Evolutionary conservation across 2,329 filamentous ascomycete species (phyloP).

Genomic region (Fusarium marasasianum): DNA sequence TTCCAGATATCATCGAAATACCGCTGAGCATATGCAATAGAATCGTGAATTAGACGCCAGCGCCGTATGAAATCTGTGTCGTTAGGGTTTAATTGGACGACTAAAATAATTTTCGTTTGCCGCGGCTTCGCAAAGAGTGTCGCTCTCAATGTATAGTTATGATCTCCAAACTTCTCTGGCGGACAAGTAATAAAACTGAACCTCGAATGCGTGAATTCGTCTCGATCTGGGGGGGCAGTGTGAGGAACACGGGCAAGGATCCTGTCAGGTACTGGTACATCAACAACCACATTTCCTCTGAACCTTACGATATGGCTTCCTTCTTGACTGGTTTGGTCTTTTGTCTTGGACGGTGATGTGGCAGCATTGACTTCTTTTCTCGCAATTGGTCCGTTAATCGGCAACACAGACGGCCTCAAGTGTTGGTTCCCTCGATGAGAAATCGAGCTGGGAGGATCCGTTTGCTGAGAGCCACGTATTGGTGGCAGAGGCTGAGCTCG

Average conservation of each 20-base stretch:
- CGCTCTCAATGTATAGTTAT: neutral
- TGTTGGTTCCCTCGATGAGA: neutral
- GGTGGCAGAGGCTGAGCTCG: neutral
- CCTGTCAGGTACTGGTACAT: neutral
- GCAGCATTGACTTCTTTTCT: too few species aligned
- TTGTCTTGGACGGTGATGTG: rapidly evolving
- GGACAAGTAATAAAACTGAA: neutral
- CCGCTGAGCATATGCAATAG: neutral
- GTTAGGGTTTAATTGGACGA: neutral
- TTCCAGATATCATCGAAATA: too few species aligned
- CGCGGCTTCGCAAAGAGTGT: neutral
- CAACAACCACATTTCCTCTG: neutral
- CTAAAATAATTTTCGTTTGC: neutral
- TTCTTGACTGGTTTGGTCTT: rapidly evolving
- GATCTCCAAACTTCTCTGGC: rapidly evolving
- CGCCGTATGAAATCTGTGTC: neutral
- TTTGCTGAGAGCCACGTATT: neutral
- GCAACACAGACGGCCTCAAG: too few species aligned
- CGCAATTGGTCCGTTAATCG: too few species aligned
- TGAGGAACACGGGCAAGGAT: neutral
- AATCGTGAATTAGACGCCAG: neutral
- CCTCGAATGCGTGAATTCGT: neutral
- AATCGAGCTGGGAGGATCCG: neutral
- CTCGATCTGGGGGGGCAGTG: neutral
- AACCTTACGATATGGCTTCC: rapidly evolving